phyloP scores from a whole-genome alignment of 192 early-diverging fungal species.

The Dispira parvispora region DNA sequence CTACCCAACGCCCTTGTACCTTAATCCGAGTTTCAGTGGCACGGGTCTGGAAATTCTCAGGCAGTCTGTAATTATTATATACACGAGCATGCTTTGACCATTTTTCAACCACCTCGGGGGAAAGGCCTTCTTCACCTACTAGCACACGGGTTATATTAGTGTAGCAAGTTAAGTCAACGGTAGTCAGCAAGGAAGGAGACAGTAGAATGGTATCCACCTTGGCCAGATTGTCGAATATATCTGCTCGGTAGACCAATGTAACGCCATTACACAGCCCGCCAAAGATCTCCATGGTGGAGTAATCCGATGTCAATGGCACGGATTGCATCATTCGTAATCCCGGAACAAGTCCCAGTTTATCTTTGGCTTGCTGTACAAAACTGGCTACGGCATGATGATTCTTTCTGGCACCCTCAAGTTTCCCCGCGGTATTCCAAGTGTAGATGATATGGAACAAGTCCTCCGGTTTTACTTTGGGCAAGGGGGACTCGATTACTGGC shows the following conservation, averaged over 20 bases:
- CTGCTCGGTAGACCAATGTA: background rate
- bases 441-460: conserved; percentile 8
- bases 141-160: background rate
- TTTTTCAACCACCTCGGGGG: background rate
- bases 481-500: background rate
- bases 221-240: background rate
- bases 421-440: conserved; percentile 3
- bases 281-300: background rate
- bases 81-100: background rate
- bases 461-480: background rate
- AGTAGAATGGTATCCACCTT: background rate
- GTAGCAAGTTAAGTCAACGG: background rate
- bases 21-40: background rate
- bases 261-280: background rate
- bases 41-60: background rate
- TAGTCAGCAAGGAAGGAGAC: background rate
- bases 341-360: background rate
- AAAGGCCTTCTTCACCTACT: background rate
- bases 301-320: background rate
- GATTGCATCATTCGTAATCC: background rate
- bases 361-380: background rate
- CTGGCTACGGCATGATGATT: background rate
- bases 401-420: background rate
- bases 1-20: background rate
- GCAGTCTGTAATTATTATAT: background rate